Evolutionary conservation across 805 yeast species (phyloP).

Genomic region (Candida vartiovaarae): DNA sequence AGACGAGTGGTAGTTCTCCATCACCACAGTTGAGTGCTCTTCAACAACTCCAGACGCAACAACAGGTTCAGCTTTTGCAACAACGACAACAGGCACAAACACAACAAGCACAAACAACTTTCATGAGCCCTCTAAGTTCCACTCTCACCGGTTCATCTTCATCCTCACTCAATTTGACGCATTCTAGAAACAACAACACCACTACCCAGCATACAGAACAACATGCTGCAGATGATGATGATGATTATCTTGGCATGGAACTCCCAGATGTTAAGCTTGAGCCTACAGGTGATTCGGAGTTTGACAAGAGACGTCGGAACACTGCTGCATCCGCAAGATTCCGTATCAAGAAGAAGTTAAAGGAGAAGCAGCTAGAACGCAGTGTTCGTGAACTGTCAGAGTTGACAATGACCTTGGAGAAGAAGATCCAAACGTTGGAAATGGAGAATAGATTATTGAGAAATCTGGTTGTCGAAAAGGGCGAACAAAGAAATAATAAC

Average conservation of each 20-base stretch:
- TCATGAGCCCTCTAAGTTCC: neutral
- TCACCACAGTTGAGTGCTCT: neutral
- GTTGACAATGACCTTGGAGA: conserved; percentile 56
- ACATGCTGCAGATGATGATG: neutral
- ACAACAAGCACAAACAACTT: too few species aligned
- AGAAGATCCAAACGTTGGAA: conserved; percentile 74
- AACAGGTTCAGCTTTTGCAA: too few species aligned
- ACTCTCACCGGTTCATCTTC: neutral
- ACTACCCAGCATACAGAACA: too few species aligned
- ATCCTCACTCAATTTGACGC: neutral
- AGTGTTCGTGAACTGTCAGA: conserved; percentile 68
- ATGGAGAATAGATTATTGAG: conserved; percentile 88
- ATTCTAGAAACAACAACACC: neutral
- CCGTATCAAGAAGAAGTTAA: conserved; percentile 83
- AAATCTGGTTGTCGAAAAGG: conserved; percentile 77
- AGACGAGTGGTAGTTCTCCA: neutral
- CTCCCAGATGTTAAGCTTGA: conserved; percentile 11
- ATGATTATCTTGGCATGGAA: neutral
- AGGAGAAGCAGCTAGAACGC: conserved; percentile 86
- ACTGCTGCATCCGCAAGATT: conserved; percentile 95
- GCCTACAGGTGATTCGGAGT: conserved; percentile 32
- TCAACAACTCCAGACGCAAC: neutral
- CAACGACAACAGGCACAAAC: too few species aligned
- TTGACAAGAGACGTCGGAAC: conserved; percentile 77
- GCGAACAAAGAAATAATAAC: conserved; percentile 44